Evolutionary conservation across 1,284 basidiomycete genomes (phyloP).

Genomic region (Cerioporus squamosus): DNA sequence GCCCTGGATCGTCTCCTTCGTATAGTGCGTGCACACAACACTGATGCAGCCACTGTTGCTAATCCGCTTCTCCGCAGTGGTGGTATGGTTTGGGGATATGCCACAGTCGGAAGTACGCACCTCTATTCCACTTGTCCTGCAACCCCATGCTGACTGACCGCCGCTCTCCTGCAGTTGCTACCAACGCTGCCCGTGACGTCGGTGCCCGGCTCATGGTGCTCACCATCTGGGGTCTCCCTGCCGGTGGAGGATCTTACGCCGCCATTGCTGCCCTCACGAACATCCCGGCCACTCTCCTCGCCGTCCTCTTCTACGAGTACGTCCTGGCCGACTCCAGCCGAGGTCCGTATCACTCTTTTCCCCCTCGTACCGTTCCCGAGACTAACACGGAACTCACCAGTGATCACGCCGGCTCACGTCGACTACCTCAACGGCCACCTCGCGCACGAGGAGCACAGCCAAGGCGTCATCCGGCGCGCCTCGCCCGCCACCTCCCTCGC

Average conservation of each 20-base stretch:
- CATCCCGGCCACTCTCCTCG: constrained; percentile 62
- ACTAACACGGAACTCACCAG: constrained; percentile 15
- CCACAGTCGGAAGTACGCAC: constrained; percentile 51
- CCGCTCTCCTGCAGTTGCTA: constrained; percentile 45
- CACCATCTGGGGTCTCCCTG: constrained; percentile 60
- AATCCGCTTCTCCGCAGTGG: constrained; percentile 39
- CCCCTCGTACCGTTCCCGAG: background rate
- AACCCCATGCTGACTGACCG: background rate
- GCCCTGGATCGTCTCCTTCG: constrained; percentile 57
- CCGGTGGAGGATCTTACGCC: constrained; percentile 59
- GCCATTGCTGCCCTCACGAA: constrained; percentile 69
- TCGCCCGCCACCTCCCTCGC: constrained; percentile 5
- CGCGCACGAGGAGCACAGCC: constrained; percentile 32
- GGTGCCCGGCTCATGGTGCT: constrained; percentile 63
- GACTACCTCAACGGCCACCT: constrained; percentile 28
- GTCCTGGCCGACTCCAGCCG: constrained; percentile 59
- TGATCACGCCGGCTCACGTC: constrained; percentile 28
- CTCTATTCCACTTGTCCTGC: background rate
- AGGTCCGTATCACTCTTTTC: constrained; percentile 31
- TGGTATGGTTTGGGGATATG: constrained; percentile 62
- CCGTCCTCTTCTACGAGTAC: constrained; percentile 54
- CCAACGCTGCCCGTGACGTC: constrained; percentile 70
- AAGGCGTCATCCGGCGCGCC: constrained; percentile 14
- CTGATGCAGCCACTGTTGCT: background rate
- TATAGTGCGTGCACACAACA: constrained; percentile 48